Evolutionary conservation across 2,329 filamentous ascomycete genomes (phyloP), one percentile per base, ranked within the genome.

Genomic region (Colletotrichum tamarilloi): DNA sequence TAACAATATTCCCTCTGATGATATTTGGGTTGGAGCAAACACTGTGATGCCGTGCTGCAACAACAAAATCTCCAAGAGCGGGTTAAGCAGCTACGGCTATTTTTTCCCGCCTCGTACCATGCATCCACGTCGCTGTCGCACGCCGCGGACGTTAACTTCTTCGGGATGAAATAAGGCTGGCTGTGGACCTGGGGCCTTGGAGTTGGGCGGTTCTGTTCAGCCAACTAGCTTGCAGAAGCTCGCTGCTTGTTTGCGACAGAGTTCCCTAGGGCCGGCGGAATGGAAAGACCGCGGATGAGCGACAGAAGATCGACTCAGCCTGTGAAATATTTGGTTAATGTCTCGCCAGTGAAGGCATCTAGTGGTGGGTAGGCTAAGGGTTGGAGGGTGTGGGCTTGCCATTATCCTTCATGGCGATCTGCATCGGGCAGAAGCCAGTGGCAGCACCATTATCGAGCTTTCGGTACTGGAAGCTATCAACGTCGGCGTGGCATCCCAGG

Each of bases 91-190:
- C 56, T 38, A n/a, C 52, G 9, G 56, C 16, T 53, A 5, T 32
- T 32, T 22, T 60, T 22, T 22, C 9, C 30, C 35, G 28, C 30
- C 28, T 38, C 55, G 8, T 22, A 26, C 42, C 42, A 49, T 49
- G 49, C 22, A 26, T 35, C 14, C 53, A 65, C 52, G 60, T 65
- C 60, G 28, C 38, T 19, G 35, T 68, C 57, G 28, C 56, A 60
- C 26, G 49, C 11, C 35, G 57, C 57, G 38, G 64, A 62, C 59
- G n/a, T 62, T 49, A 58, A 63, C 19, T 55, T 24, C 35, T 30
- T 24, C 32, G 57, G 64, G 26, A 57, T 52, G 57, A 24, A 22
- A 62, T 68, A 68, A 52, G 68, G 64, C 68, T 68, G 57, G 65
- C 24, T 57, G 68, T 71, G 46, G 56, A 57, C 63, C 55, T 42